Evolutionary conservation across 192 early-diverging fungal genomes (phyloP), one percentile per base, ranked within the genome.

Genomic region (Entomortierella beljakovae): DNA sequence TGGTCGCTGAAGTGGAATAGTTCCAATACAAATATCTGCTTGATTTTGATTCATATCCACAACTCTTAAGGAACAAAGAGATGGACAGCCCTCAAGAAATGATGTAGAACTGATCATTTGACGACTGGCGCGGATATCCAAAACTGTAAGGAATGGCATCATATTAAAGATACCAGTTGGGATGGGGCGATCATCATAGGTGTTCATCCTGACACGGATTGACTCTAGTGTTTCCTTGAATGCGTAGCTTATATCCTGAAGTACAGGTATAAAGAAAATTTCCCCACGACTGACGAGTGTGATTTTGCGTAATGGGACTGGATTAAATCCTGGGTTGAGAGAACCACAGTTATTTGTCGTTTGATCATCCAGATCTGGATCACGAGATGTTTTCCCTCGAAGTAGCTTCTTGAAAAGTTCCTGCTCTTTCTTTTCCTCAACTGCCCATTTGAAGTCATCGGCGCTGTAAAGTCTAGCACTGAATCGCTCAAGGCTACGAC

Each of bases 401-500:
- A 57, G 32, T 22, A 66, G 57, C 1, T 11, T 43, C 57, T 59
- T 22, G 13, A 52, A 61, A 7, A 57, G 38, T 9, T 26, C 35
- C 0, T 57, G 55, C 28, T 74, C 71, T 40, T 66, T 53, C 6
- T 53, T 11, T 23, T 74, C 71, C 20, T 74, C 57, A 2, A 74
- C 15, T 2, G 71, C 71, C 57, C 63, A 74, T n/a, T 11, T 23
- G 32, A 74, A 74, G 6, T 34, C 51, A 0, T 37, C 38, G 6
- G 43, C 20, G 4, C 49, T 48, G 6, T 3, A n/a, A 15, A 74
- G 25, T 6, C 9, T 15, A 18, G 48, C 23, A 22, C 49, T 43
- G 46, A 74, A 74, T 11, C 64, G 38, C 23, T 74, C 71, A 11
- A 74, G 48, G 10, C 50, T 54, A 13, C 71, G 60, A 38, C 71